Base-by-base conservation (phyloP, 768 basidiomycete genomes). In the Sistotremastrum niveocremeum region DNA sequence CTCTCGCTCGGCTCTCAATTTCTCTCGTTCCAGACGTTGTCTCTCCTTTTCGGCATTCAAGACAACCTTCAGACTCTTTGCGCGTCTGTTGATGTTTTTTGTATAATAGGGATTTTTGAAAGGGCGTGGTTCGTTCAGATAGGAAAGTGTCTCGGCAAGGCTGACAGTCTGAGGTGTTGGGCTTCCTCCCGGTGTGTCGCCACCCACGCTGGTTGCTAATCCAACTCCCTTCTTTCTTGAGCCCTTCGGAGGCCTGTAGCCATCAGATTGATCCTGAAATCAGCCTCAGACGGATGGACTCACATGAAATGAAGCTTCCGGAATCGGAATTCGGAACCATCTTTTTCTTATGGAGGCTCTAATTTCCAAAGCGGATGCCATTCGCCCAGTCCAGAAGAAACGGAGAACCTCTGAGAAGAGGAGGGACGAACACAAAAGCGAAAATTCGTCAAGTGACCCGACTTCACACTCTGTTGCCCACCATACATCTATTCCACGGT, bases 31-130 rank as follows among this genome's bases (percentile, higher is more conserved):
- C 33, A 68, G 57, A n/a, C 75, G 67, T 51, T 87, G 84, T 1
- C 81, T 71, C 53, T 90, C 87, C 4, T 83, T 73, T 57, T 89
- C 87, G 52, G 84, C 81, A 1, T 73, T 72, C 20, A 90, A 66
- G 2, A 90, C 79, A 3, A 77, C 70, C 62, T 89, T 90, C 55
- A 87, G 58, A 52, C 86, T 85, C 67, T 84, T 87, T 20, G 82
- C 76, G 20, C 85, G 70, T 6, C 84, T 70, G 49, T 77, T 83
- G 5, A 71, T 56, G 53, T 85, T 84, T 62, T 81, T 85, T 5
- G 67, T 68, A 54, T 85, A 84, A 30, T 68, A 59, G 1, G 75
- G 70, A 52, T 80, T 85, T 62, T 90, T 90, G 68, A 89, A 89
- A 0, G 84, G 81, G 1, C 81, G 72, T 0, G 81, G 78, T 30